Evolutionary conservation across 768 basidiomycete genomes (phyloP), one percentile per base, ranked within the genome.

Genomic region (Trametes meyenii): DNA sequence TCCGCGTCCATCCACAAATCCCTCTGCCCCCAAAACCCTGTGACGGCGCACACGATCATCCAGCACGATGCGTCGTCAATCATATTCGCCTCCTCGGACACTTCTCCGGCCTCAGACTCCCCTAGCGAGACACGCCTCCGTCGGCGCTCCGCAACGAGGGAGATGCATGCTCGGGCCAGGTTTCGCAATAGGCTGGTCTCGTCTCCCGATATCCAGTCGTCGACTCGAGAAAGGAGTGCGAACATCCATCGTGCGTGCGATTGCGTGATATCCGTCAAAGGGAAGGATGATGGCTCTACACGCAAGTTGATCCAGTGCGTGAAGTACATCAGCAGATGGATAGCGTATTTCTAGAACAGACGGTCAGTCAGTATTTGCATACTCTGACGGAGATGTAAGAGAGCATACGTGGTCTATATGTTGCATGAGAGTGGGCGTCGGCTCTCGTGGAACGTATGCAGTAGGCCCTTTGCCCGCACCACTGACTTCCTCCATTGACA

Each of bases 311-410:
- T 86, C 91, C 91, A 94, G 68, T 92, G 83, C 17, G 85, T 80
- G 71, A 92, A 92, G 71, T 92, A 92, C 88, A 90, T 91, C 61
- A 94, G 73, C 46, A 93, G 79, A 70, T 91, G 91, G 26, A 93
- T 71, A 5, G 89, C 84, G 71, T 79, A 83, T 68, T 82, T 81
- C 91, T 93, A 65, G 35, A 61, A 53, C 3, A 21, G 46, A 33
- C 16, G 7, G 6, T 40, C 46, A 49, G 49, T 48, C 52, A 45
- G 70, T 21, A 69, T 61, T 50, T 45, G 48, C 44, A 70, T n/a
- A 67, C 62, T n/a, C n/a, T 21, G 17, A 17, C 11, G 5, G 29
- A 11, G 21, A 50, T 5, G 1, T 3, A 13, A 38, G 35, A 19
- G n/a, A 23, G 44, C n/a, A 43, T 43, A 72, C 79, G 72, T 90